Conservation (phyloP, 495 filamentous ascomycete species). For the Talaromyces ruber region DNA sequence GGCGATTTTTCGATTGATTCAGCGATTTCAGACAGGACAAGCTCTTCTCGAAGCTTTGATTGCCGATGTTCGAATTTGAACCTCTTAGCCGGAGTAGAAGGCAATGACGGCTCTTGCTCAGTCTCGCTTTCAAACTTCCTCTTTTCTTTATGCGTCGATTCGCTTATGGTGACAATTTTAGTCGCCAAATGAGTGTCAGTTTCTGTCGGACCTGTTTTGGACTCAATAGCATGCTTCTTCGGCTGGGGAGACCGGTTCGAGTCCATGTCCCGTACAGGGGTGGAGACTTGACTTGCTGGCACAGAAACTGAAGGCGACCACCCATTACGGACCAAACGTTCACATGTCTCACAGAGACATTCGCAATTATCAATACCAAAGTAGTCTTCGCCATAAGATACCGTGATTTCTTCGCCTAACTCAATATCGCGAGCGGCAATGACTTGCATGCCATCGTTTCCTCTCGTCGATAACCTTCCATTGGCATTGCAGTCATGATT, state of each 20-base stretch:
- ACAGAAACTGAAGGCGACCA: constrained; percentile 51
- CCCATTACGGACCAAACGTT: constrained; percentile 65
- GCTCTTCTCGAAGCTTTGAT: constrained; percentile 33
- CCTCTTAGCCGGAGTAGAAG: constrained; percentile 28
- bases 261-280: constrained; percentile 25
- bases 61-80: constrained; percentile 27
- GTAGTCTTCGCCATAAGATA: constrained; percentile 91
- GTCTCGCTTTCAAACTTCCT: constrained; percentile 30
- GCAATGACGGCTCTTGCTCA: constrained; percentile 26
- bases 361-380: constrained; percentile 94
- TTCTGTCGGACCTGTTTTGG: background rate
- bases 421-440: constrained; percentile 71
- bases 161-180: background rate
- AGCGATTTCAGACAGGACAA: constrained; percentile 20
- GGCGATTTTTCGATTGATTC: constrained; percentile 1
- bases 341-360: constrained; percentile 85
- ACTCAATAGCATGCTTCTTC: constrained; percentile 28
- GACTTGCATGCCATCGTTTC: constrained; percentile 81
- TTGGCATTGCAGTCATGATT: constrained; percentile 98
- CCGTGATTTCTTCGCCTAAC: constrained; percentile 88
- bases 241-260: constrained; percentile 7
- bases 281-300: constrained; percentile 25
- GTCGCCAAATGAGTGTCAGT: background rate
- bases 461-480: constrained; percentile 71
- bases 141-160: constrained; percentile 18